Base-by-base conservation (phyloP, 164 flowering plant species). In the Aristolochia californica region DNA sequence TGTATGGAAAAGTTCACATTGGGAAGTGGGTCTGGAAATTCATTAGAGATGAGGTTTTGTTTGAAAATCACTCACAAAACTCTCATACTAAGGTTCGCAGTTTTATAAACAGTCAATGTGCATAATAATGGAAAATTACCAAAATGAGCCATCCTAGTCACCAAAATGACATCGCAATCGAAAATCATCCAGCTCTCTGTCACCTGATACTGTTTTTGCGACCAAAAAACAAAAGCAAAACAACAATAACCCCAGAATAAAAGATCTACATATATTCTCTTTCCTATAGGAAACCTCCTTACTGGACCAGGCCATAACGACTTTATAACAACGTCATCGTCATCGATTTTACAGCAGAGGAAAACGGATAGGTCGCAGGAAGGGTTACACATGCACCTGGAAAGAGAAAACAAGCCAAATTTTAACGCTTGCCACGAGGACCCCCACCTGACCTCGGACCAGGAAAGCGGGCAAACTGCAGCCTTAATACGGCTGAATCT, bases 361-460 rank as follows among this genome's bases (percentile, higher is more conserved):
- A 65, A 53, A 67, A 59, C 61, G 48, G 16, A 74, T 63, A 55
- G 67, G 63, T 30, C 70, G 68, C 58, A 62, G 48, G 24, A 40
- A 56, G 57, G 47, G 45, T 54, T 63, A 57, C 40, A 53, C 56
- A 47, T 59, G 81, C 84, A 81, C 87, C 87, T 80, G 83, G 68
- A 8, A 18, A n/a, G 57, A 26, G 24, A 38, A 53, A 57, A 77
- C 69, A 64, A 21, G 17, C 62, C 71, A 65, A 45, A 67, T 68
- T 53, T 81, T 79, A 83, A 76, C 85, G 93, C 59, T 72, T 83
- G 48, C 95, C 85, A 70, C 89, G 94, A 71, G 73, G 73, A 76
- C 91, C 84, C 48, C 89, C 82, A 76, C 90, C 90, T 61, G 97
- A 79, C 80, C 95, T 82, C 20, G 90, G 90, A 77, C 97, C 95